Evolutionary conservation across 2,329 filamentous ascomycete species (phyloP).

Genomic region (Fusarium lateritium): DNA sequence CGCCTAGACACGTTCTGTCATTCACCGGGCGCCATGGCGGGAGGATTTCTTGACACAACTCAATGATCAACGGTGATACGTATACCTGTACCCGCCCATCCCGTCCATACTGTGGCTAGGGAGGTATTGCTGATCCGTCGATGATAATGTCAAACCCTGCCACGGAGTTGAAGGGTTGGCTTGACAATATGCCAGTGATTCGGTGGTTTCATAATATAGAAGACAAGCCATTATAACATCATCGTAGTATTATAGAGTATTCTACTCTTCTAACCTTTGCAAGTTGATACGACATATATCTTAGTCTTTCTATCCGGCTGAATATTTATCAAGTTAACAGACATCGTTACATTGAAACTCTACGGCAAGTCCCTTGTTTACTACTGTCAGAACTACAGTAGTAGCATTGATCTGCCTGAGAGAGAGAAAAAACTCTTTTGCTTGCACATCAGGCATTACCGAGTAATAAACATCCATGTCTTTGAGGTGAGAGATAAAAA

Average conservation of each 20-base stretch:
- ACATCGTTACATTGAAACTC: not conserved
- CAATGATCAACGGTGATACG: conserved; percentile 24
- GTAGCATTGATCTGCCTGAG: not conserved
- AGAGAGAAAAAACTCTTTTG: conserved; percentile 10
- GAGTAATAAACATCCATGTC: conserved; percentile 19
- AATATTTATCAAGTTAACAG: not conserved
- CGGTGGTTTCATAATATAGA: too few species aligned
- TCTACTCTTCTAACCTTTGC: too few species aligned
- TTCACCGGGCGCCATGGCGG: conserved; percentile 6
- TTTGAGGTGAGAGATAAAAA: conserved; percentile 30
- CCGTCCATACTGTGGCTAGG: too few species aligned
- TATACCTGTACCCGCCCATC: not conserved
- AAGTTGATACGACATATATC: too few species aligned
- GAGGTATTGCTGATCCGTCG: conserved; percentile 13
- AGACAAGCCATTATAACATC: too few species aligned
- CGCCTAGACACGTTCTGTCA: conserved; percentile 10
- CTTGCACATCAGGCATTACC: conserved; percentile 1
- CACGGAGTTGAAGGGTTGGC: too few species aligned
- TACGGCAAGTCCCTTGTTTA: conserved; percentile 2
- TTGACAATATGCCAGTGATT: too few species aligned
- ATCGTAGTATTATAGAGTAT: too few species aligned
- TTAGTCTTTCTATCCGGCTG: too few species aligned
- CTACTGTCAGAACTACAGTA: not conserved
- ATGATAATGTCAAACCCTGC: conserved; percentile 11
- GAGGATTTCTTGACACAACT: not conserved